phyloP scores from a whole-genome alignment of 805 yeast genomes.

The Ogataea neopini region DNA sequence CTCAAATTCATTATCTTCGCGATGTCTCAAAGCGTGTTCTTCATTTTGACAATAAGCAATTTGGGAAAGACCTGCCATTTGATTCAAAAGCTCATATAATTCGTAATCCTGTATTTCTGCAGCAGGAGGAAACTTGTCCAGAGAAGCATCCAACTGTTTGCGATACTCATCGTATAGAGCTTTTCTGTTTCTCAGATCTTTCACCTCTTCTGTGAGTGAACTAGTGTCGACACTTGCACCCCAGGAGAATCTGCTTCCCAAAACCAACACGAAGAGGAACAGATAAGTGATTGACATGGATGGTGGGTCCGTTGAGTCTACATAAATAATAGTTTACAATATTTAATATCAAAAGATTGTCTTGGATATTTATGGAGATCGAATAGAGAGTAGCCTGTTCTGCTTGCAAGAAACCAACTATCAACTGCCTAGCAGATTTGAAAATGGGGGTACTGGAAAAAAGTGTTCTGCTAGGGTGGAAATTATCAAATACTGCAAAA shows the following conservation, averaged over 20 bases:
- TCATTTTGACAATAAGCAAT: slow-evolving; percentile 26
- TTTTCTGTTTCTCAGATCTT: neutral
- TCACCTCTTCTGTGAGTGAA: neutral
- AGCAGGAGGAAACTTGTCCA: slow-evolving; percentile 14
- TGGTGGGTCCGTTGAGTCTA: neutral
- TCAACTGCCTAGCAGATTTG: too few species aligned
- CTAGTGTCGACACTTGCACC: neutral
- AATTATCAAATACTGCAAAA: neutral
- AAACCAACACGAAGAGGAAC: neutral
- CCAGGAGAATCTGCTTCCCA: neutral
- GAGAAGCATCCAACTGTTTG: slow-evolving; percentile 14
- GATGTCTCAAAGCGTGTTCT: slow-evolving; percentile 9
- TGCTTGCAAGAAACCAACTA: neutral
- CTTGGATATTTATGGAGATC: neutral
- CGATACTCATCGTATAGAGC: slow-evolving; percentile 15
- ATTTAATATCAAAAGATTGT: neutral
- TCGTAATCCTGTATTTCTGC: slow-evolving; percentile 9
- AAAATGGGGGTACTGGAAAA: neutral
- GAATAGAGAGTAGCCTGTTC: neutral
- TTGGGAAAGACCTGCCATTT: slow-evolving; percentile 18
- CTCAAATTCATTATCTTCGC: slow-evolving; percentile 9
- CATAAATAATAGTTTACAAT: too few species aligned
- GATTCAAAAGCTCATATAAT: slow-evolving; percentile 9
- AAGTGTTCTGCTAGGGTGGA: neutral
- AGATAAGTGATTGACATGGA: neutral